Evolutionary conservation across 306 rosid genomes (phyloP).

Genomic region (Lathyrus tuberosus): DNA sequence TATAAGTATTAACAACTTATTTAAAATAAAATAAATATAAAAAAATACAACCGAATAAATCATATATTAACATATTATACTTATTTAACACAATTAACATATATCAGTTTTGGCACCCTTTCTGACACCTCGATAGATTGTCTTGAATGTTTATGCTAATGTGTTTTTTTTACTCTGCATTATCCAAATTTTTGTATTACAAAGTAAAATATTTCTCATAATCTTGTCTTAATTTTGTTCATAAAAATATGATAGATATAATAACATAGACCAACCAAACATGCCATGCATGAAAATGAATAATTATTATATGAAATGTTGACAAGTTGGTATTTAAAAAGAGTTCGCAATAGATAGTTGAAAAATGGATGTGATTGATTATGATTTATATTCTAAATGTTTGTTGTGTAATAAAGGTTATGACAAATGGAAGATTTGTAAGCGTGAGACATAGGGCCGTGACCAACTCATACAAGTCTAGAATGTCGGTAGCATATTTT

Average conservation of each 20-base stretch:
- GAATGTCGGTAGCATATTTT: slow-evolving; percentile 73
- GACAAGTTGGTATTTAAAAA: slow-evolving; percentile 15
- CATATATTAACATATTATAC: too few relatives aligned
- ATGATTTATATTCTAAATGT: not conserved
- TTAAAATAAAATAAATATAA: too few relatives aligned
- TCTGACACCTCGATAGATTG: too few relatives aligned
- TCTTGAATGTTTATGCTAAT: too few relatives aligned
- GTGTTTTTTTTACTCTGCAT: not conserved
- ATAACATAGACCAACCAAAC: too few relatives aligned
- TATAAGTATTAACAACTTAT: too few relatives aligned
- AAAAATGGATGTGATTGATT: slow-evolving; percentile 29
- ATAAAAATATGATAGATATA: not conserved
- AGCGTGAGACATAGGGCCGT: slow-evolving; percentile 81
- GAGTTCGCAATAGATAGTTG: not conserved
- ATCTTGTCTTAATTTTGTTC: not conserved
- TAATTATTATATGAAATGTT: not conserved
- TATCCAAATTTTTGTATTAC: not conserved
- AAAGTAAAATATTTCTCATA: not conserved
- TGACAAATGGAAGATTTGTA: slow-evolving; percentile 81
- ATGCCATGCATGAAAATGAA: not conserved
- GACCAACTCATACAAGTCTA: slow-evolving; percentile 48
- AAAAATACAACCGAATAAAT: too few relatives aligned
- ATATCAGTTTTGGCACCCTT: too few relatives aligned
- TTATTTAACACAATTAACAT: too few relatives aligned
- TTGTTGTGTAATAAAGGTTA: slow-evolving; percentile 45